A percentile compares a stretch with the other conserved stretches of the same genome.
These are phyloP conservation scores for Aspergillus fumigatiaffinis DNA, from an alignment of 2,329 filamentous ascomycete genomes.

Conservation along the genomic window DNA sequence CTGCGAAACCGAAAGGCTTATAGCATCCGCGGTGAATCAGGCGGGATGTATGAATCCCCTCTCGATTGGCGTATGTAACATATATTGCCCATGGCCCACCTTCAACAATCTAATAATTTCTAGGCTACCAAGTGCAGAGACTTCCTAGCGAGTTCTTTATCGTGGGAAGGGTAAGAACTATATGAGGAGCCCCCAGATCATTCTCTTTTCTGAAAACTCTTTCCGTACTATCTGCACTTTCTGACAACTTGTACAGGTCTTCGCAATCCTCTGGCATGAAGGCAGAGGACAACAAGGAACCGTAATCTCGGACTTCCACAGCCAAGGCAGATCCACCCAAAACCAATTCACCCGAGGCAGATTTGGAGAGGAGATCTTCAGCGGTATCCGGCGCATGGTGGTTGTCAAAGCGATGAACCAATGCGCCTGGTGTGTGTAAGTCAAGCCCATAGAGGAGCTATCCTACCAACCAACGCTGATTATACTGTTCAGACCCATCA, in stretches of 20 bases:
- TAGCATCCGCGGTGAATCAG: neutral
- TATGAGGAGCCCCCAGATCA: neutral
- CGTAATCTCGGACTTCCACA: conserved; percentile 8
- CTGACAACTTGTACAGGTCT: conserved; percentile 18
- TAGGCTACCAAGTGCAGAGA: neutral
- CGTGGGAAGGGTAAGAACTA: neutral
- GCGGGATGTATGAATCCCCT: neutral
- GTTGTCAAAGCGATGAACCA: conserved; percentile 27
- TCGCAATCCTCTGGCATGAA: conserved; percentile 31
- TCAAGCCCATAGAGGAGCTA: neutral
- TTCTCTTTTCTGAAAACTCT: neutral
- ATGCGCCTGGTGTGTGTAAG: conserved; percentile 34
- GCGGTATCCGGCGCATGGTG: conserved; percentile 31
- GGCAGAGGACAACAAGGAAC: conserved; percentile 17
- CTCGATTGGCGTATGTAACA: conserved; percentile 12
- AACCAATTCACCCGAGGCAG: conserved; percentile 9
- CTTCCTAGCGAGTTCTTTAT: neutral
- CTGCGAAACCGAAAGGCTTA: neutral
- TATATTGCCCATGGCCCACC: neutral
- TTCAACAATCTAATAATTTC: neutral
- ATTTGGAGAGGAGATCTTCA: conserved; percentile 23
- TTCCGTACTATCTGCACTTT: neutral
- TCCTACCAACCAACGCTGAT: neutral
- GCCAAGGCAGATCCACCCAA: conserved; percentile 8
- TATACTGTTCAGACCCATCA: conserved; percentile 30